Evolutionary conservation across 345 rosid genomes (phyloP), one percentile per base, ranked within the genome.

Genomic region (Moricandia arvensis): DNA sequence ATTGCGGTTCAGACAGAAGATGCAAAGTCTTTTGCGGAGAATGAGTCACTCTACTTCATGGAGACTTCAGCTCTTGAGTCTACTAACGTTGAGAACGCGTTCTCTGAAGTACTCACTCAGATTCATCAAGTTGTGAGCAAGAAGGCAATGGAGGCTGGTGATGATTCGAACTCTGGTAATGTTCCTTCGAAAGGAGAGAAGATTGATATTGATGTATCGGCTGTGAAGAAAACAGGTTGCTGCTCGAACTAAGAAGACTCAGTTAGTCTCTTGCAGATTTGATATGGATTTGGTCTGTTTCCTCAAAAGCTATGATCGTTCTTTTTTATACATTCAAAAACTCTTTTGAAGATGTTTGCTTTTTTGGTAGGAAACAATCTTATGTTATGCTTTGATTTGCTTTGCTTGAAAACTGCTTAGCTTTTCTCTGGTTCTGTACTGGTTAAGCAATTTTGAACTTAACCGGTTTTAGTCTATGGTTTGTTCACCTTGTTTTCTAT

Each of bases 41-140:
- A 84, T 57, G 96, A 90, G 66, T 87, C 93, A 7, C 94, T 92
- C 47, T 87, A 83, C 84, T 90, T 93, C 87, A 92, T 92, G 97
- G 97, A 92, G 77, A 92, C 97, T 21, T 92, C 97, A 3, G 97
- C 97, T 5, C 90, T 92, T 30, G 96, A 90, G 80, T 78, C 97
- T 1, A 92, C 94, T 0, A 92, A 92, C 3, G 97, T 92, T 11
- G 97, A 93, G 74, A 90, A 84, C 38, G 98, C 98, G 7, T 93
- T 93, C 17, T 83, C 98, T 1, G 98, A 90, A 81, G 96, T 90
- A 35, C 96, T 93, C 13, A 88, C 95, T 66, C 95, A 90, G 82
- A 93, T 93, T 60, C 86, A 90, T 75, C 88, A 78, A 7, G 83
- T 90, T 5, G 93, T 93, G 59, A 93, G 96, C 88, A 90, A 87